phyloP scores from a whole-genome alignment of 495 filamentous ascomycete species.

The Letharia lupina region DNA sequence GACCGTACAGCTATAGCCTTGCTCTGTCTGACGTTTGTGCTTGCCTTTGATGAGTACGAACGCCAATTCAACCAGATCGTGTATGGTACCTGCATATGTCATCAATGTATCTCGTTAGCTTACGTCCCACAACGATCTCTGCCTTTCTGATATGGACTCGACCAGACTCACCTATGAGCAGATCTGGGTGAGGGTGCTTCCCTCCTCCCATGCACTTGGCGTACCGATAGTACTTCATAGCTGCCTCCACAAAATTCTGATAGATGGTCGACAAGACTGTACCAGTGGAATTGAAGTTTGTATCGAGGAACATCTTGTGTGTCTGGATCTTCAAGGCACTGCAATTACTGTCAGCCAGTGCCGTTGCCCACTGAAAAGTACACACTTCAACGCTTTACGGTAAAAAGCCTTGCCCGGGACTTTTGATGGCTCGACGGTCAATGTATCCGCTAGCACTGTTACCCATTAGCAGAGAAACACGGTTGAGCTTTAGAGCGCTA shows the following conservation, averaged over 20 bases:
- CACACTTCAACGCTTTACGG: constrained; percentile 59
- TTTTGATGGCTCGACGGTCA: constrained; percentile 68
- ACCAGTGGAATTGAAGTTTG: constrained; percentile 58
- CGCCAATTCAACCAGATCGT: constrained; percentile 56
- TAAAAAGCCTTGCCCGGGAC: constrained; percentile 65
- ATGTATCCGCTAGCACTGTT: constrained; percentile 42
- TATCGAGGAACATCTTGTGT: constrained; percentile 85
- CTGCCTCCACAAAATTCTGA: constrained; percentile 62
- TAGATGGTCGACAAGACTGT: constrained; percentile 69
- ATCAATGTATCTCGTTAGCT: not conserved
- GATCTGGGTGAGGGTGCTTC: constrained; percentile 42
- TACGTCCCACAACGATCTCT: not conserved
- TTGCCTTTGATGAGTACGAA: constrained; percentile 56
- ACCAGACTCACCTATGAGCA: constrained; percentile 52
- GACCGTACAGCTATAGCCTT: constrained; percentile 49
- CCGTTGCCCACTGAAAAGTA: not conserved
- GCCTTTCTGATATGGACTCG: not conserved
- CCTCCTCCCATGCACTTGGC: constrained; percentile 48
- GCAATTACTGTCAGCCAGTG: constrained; percentile 22
- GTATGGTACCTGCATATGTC: constrained; percentile 49
- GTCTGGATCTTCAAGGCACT: constrained; percentile 77
- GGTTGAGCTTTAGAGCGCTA: not conserved
- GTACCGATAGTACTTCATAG: constrained; percentile 80
- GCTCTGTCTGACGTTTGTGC: constrained; percentile 35
- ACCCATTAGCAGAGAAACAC: constrained; percentile 21